Base-by-base conservation (phyloP, 108 stramenopile species). In the Cafeteria roenbergensis region DNA sequence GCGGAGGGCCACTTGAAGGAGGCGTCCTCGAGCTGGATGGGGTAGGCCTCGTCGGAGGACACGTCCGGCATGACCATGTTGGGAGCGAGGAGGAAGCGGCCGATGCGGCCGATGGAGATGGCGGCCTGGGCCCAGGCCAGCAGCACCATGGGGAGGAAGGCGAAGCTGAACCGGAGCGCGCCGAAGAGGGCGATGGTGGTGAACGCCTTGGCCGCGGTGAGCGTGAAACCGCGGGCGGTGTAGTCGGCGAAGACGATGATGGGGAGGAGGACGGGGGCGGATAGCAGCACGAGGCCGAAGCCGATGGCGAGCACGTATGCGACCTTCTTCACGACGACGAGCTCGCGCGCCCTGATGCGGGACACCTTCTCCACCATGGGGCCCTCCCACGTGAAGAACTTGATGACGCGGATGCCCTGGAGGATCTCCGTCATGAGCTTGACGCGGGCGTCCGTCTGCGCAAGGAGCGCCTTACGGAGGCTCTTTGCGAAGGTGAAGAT, bases 381-480 rank as follows among this genome's bases (percentile, higher is more conserved):
- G n/a, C 34, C 42, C 55, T 70, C 74, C 69, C 69, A 75, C 24
- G 70, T 70, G 29, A 60, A 67, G 14, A 71, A 48, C 70, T 75
- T 75, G 64, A 75, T 70, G 33, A 71, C 34, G 29, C 60, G 65
- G 36, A 70, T 70, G 28, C 62, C 70, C 26, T 66, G 64, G 26
- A 70, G 67, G 0, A 63, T 25, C 31, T 69, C 68, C 3, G 61
- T 63, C 61, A 69, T 69, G 32, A 63, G 61, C 0, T 22, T 51
- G 25, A 69, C 68, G 20, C 68, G 61, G 27, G 27, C 22, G 54
- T 69, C 68, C 22, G 68, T 69, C 8, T 73, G 64, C 70, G 78
- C 79, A 42, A 85, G 29, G 25, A 53, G 80, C 80, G 68, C 86
- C 84, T 12, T 86, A 28, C 14, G 88, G 88, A 24, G 79, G 80